Evolutionary conservation across 352 stramenopile genomes (phyloP), one percentile per base, ranked within the genome.

Genomic region (Phytophthora sojae): DNA sequence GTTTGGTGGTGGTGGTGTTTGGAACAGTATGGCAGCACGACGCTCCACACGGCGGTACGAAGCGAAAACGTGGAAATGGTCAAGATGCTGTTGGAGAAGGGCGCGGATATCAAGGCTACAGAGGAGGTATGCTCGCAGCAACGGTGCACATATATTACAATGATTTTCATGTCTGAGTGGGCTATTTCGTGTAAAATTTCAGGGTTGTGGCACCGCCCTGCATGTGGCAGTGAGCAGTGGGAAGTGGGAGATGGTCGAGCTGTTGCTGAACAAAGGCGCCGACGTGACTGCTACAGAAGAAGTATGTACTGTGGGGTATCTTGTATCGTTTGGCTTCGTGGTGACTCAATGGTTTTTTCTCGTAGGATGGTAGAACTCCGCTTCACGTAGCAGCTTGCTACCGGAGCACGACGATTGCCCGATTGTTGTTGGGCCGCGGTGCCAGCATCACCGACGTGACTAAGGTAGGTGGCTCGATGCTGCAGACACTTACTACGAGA

Each of bases 31-130:
- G 85, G 85, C 64, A 91, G 91, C 75, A 84, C 82, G 21, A 73
- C 83, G 57, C 75, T 93, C 42, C 83, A 93, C 61, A 91, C 90
- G 60, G 85, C 85, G 0, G 83, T 83, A 50, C 89, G 82, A 32
- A 93, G 90, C 69, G 58, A 29, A 8, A 89, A 78, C 9, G 71
- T 83, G 0, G 76, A 76, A 26, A 88, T 93, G 80, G 82, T 92
- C 26, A 69, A 92, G 42, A 50, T 89, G 44, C 66, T 93, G 56
- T 66, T 92, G 12, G 73, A 91, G 51, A 64, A 63, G 6, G 76
- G 79, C 4, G 82, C 80, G 11, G 85, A 76, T 35, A 80, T 80
- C 14, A 90, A 86, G 54, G 73, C 88, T 23, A 90, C 3, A 26
- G 57, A 56, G 11, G 44, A 64, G n/a, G 57, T 64, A 44, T 12